Evolutionary conservation across 352 stramenopile species (phyloP).

Genomic region (Plasmopara viticola): DNA sequence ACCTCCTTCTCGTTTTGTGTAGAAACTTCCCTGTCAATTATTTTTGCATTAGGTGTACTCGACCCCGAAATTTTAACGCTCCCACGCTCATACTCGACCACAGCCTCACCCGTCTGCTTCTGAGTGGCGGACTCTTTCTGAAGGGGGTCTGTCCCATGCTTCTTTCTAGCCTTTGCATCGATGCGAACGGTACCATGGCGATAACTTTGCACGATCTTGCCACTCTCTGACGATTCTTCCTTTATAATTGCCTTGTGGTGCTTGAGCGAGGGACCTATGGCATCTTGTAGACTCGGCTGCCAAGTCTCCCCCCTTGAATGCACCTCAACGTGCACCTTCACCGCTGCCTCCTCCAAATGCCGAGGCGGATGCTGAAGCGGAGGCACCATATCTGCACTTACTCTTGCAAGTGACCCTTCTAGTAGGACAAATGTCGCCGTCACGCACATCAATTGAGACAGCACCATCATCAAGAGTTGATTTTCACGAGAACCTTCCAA

Average conservation of each 20-base stretch:
- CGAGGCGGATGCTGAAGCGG: conserved; percentile 8
- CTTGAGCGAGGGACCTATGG: neutral
- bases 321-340: conserved; percentile 24
- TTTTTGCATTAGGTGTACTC: conserved; percentile 5
- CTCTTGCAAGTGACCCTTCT: conserved; percentile 6
- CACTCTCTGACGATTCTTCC: too few species aligned
- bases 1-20: conserved; percentile 19
- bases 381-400: conserved; percentile 14
- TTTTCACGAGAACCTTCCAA: too few species aligned
- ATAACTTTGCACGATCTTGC: neutral
- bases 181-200: conserved; percentile 1
- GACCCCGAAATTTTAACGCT: conserved; percentile 36
- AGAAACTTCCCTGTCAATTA: conserved; percentile 10
- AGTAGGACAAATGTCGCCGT: conserved; percentile 21
- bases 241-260: too few species aligned
- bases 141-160: conserved; percentile 15
- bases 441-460: conserved; percentile 38
- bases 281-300: neutral
- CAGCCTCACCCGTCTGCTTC: conserved; percentile 26
- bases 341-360: conserved; percentile 20
- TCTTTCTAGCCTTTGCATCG: conserved; percentile 22
- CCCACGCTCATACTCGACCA: conserved; percentile 48
- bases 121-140: conserved; percentile 12
- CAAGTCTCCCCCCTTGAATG: conserved; percentile 7
- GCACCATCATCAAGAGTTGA: conserved; percentile 20